A percentile compares a stretch with the other conserved stretches of the same genome.
Evolutionary conservation across 108 stramenopile genomes (phyloP).

Genomic region (Nitzschia putrida): DNA sequence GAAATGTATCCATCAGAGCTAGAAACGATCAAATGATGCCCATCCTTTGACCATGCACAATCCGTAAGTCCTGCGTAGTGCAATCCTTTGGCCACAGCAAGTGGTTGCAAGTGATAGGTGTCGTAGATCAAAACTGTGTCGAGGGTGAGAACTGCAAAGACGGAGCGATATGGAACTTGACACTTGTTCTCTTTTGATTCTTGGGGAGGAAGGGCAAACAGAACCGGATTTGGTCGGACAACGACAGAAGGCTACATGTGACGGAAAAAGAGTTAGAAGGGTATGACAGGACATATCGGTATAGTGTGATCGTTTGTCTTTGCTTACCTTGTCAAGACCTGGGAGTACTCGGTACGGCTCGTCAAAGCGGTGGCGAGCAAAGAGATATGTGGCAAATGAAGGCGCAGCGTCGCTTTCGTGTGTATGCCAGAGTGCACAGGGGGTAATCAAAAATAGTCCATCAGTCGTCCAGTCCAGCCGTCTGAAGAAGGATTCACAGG

Average conservation of each 20-base stretch:
- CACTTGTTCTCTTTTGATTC: constrained; percentile 35
- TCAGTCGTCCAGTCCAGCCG: constrained; percentile 89
- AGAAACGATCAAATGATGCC: constrained; percentile 69
- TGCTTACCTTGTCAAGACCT: constrained; percentile 73
- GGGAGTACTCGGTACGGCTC: constrained; percentile 75
- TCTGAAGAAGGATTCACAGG: constrained; percentile 89
- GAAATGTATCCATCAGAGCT: constrained; percentile 88
- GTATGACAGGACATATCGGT: not conserved
- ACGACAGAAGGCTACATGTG: constrained; percentile 67
- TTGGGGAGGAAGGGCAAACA: constrained; percentile 63
- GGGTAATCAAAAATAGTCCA: constrained; percentile 87
- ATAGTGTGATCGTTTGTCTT: not conserved
- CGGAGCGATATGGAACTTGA: constrained; percentile 62
- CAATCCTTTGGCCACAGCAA: constrained; percentile 66
- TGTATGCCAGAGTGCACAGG: constrained; percentile 83
- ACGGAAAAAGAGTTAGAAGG: not conserved
- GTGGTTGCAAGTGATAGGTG: constrained; percentile 69
- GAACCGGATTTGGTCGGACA: constrained; percentile 77
- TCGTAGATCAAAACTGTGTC: constrained; percentile 83
- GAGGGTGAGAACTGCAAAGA: constrained; percentile 84
- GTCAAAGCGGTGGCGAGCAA: constrained; percentile 79
- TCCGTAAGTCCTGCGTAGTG: constrained; percentile 89
- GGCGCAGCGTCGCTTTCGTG: constrained; percentile 25
- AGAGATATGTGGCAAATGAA: constrained; percentile 75
- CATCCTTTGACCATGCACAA: constrained; percentile 83